Evolutionary conservation across 2,329 filamentous ascomycete genomes (phyloP).

Genomic region (Phyllosticta citrichinensis): DNA sequence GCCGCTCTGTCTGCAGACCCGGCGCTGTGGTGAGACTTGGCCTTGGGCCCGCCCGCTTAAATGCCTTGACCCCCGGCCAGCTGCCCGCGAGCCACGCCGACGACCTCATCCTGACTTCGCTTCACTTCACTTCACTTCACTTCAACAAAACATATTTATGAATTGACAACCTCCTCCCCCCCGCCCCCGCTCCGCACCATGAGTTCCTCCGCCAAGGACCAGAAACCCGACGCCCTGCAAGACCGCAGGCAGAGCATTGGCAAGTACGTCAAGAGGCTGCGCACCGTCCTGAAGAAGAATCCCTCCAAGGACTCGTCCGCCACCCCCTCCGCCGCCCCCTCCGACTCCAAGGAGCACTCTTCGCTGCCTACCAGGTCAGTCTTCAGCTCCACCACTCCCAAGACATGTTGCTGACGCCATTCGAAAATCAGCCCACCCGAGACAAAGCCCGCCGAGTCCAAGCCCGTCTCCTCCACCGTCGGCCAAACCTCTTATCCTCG

Average conservation of each 20-base stretch:
- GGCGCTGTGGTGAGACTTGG: too few relatives aligned
- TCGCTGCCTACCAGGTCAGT: slow-evolving; percentile 8
- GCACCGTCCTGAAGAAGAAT: slow-evolving; percentile 28
- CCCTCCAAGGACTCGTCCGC: slow-evolving; percentile 11
- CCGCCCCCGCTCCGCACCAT: background rate
- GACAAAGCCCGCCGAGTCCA: slow-evolving; percentile 5
- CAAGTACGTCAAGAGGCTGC: slow-evolving; percentile 31
- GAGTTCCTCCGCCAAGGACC: slow-evolving; percentile 6
- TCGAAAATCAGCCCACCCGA: background rate
- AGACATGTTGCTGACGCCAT: slow-evolving; percentile 1
- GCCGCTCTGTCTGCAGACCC: too few relatives aligned
- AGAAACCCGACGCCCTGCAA: background rate
- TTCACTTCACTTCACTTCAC: too few relatives aligned
- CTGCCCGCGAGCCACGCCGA: too few relatives aligned
- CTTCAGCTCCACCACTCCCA: background rate
- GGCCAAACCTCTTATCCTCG: slow-evolving; percentile 9
- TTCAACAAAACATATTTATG: background rate
- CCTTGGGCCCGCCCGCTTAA: too few relatives aligned
- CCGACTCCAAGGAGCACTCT: background rate
- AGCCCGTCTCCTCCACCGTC: slow-evolving; percentile 10
- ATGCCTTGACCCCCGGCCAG: too few relatives aligned
- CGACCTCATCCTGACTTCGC: too few relatives aligned
- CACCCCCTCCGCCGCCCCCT: background rate
- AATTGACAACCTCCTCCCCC: background rate
- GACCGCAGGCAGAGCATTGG: slow-evolving; percentile 26